These are phyloP conservation scores for Heliamphora exappendiculata DNA, from an alignment of 148 eudicot species.

Conservation along the genomic window DNA sequence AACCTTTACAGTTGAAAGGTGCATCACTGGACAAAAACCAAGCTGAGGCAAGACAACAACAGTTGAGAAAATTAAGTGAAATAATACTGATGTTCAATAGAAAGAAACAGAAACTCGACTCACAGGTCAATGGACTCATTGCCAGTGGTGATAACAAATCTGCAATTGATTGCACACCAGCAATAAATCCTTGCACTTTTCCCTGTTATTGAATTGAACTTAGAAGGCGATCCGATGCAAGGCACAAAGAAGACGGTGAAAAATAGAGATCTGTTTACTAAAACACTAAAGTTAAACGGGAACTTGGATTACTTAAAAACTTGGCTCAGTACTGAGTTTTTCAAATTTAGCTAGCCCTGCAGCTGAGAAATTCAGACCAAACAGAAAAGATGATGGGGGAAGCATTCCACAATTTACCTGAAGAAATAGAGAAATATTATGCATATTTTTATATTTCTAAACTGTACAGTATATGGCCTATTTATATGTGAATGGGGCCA, in stretches of 20 bases:
- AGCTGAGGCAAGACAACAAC: conserved; percentile 33
- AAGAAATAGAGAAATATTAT: too few species aligned
- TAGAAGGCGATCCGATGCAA: background rate
- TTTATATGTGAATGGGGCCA: too few species aligned
- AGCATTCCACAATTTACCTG: too few species aligned
- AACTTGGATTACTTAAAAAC: background rate
- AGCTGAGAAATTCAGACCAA: too few species aligned
- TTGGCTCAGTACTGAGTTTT: too few species aligned
- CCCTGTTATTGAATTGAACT: conserved; percentile 39
- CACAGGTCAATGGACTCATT: conserved; percentile 84
- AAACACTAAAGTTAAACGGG: background rate
- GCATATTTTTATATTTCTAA: too few species aligned
- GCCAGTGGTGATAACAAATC: conserved; percentile 71
- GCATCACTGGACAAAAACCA: conserved; percentile 73
- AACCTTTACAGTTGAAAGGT: conserved; percentile 88
- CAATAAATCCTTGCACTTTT: conserved; percentile 74
- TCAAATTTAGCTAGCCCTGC: too few species aligned
- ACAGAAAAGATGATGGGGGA: too few species aligned
- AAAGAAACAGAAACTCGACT: conserved; percentile 17
- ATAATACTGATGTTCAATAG: background rate
- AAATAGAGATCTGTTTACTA: background rate
- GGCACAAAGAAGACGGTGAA: background rate
- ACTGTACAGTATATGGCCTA: too few species aligned
- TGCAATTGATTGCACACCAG: conserved; percentile 78
- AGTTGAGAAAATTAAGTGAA: background rate